Evolutionary conservation across 768 basidiomycete species (phyloP).

Genomic region (Gloeophyllum trabeum): DNA sequence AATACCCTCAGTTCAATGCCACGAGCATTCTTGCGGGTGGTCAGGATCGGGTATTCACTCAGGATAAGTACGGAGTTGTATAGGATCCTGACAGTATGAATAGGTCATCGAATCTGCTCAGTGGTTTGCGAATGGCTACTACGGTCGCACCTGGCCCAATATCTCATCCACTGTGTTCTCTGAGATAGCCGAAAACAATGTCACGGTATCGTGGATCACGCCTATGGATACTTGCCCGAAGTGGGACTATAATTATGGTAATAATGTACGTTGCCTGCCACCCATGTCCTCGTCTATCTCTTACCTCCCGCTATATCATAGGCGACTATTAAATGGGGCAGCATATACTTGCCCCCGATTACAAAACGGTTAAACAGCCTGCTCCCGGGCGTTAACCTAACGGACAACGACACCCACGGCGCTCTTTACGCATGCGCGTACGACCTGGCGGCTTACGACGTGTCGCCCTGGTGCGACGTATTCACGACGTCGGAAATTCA

Average conservation of each 20-base stretch:
- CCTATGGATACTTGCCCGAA: constrained; percentile 27
- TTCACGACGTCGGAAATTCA: constrained; percentile 23
- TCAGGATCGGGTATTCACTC: constrained; percentile 24
- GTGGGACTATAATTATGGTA: constrained; percentile 21
- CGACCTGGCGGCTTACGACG: constrained; percentile 23
- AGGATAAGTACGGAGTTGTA: background rate
- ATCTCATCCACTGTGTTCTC: constrained; percentile 17
- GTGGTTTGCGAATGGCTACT: constrained; percentile 28
- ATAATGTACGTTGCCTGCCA: constrained; percentile 12
- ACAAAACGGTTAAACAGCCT: constrained; percentile 21
- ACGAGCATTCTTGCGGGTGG: constrained; percentile 17
- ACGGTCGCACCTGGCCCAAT: constrained; percentile 19
- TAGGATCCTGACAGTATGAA: constrained; percentile 5
- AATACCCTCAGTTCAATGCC: constrained; percentile 18
- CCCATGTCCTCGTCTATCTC: background rate
- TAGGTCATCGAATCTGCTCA: constrained; percentile 28
- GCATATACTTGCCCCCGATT: constrained; percentile 23
- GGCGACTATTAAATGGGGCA: constrained; percentile 19
- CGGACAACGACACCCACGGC: constrained; percentile 23
- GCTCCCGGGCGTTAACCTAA: constrained; percentile 21
- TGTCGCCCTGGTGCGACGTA: constrained; percentile 28
- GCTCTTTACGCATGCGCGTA: constrained; percentile 31
- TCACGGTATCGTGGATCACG: constrained; percentile 28
- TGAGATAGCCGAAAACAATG: constrained; percentile 20
- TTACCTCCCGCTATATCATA: background rate